Percentiles rank a stretch among this genome's conserved stretches.
phyloP scores from a whole-genome alignment of 495 filamentous ascomycete genomes.

The Penicillium steckii region DNA sequence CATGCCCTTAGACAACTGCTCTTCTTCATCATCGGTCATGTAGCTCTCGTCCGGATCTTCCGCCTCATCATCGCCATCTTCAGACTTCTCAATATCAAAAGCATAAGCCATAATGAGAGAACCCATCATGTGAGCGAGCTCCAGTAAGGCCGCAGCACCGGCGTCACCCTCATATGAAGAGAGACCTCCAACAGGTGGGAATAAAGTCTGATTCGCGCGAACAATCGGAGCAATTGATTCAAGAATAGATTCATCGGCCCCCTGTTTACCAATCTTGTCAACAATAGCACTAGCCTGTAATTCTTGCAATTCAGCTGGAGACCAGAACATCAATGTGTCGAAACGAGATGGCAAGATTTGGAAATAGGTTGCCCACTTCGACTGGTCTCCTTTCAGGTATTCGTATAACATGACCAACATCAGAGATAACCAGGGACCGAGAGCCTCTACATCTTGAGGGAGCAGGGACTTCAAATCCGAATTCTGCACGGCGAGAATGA shows the following conservation, averaged over 20 bases:
- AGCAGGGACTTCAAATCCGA: constrained; percentile 47
- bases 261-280: constrained; percentile 72
- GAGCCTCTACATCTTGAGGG: constrained; percentile 40
- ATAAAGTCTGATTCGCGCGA: constrained; percentile 37
- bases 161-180: constrained; percentile 50
- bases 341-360: constrained; percentile 75
- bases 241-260: constrained; percentile 68
- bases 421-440: constrained; percentile 59
- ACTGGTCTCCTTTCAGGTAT: constrained; percentile 56
- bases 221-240: constrained; percentile 63
- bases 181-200: constrained; percentile 42
- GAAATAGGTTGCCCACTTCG: constrained; percentile 78
- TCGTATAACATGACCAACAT: constrained; percentile 84
- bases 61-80: constrained; percentile 53
- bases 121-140: constrained; percentile 73
- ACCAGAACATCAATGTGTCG: constrained; percentile 92
- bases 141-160: constrained; percentile 52
- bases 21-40: constrained; percentile 68
- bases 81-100: constrained; percentile 72
- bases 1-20: constrained; percentile 73
- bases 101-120: constrained; percentile 93
- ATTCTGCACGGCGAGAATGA: constrained; percentile 53
- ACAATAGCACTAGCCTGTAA: constrained; percentile 77
- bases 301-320: constrained; percentile 62
- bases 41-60: constrained; percentile 59